A percentile compares a stretch with the other conserved stretches of the same genome.
Conservation (phyloP, 495 filamentous ascomycete species). For the Aspergillus olivimuriae region DNA sequence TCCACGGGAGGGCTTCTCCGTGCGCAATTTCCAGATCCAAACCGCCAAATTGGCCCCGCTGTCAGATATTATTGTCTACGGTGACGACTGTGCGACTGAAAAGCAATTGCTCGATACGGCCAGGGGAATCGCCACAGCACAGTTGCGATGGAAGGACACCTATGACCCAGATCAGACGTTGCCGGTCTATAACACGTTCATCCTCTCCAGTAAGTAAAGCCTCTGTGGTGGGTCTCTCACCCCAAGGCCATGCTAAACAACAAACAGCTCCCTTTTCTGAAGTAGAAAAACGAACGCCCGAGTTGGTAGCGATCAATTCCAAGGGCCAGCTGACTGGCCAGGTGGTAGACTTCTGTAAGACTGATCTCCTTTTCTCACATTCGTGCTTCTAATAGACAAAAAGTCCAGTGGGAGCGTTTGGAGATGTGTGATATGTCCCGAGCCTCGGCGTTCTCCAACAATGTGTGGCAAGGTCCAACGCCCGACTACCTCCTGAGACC, state of each 20-base stretch:
- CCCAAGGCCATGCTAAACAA: constrained; percentile 14
- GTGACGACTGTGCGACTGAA: constrained; percentile 51
- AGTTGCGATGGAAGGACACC: constrained; percentile 63
- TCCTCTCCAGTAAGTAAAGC: constrained; percentile 54
- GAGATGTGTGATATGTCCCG: constrained; percentile 94
- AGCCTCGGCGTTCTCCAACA: constrained; percentile 77
- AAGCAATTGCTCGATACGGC: constrained; percentile 59
- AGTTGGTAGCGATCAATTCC: constrained; percentile 70
- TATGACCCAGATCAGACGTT: constrained; percentile 50
- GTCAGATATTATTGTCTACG: constrained; percentile 90
- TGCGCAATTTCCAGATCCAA: constrained; percentile 95
- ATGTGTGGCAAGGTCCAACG: constrained; percentile 87
- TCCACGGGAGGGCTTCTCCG: constrained; percentile 76
- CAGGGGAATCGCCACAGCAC: constrained; percentile 66
- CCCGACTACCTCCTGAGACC: constrained; percentile 53
- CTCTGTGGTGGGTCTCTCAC: neutral
- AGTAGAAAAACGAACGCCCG: constrained; percentile 64
- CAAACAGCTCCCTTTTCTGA: constrained; percentile 57
- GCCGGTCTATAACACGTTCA: constrained; percentile 77
- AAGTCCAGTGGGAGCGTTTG: constrained; percentile 76
- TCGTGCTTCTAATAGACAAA: constrained; percentile 2
- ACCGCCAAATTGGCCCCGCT: constrained; percentile 80
- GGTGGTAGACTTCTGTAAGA: constrained; percentile 80
- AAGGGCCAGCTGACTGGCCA: constrained; percentile 65
- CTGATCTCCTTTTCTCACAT: neutral